phyloP scores from a whole-genome alignment of 176 grass and related monocot genomes.

The Musa itinerans region DNA sequence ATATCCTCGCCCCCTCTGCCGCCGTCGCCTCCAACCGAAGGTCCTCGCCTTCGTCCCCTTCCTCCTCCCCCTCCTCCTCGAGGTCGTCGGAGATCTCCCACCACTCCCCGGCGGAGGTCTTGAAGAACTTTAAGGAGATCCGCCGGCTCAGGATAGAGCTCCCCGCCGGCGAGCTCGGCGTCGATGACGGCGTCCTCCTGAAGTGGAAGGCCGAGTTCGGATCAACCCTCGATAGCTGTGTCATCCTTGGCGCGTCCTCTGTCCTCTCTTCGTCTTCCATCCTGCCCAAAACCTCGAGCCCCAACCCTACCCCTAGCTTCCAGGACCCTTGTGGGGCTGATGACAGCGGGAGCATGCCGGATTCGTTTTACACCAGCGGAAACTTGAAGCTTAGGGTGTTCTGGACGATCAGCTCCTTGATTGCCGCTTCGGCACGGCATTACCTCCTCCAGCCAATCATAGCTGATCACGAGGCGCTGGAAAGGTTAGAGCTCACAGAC shows the following conservation, averaged over 20 bases:
- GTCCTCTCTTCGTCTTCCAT: slow-evolving; percentile 14
- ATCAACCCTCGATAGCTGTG: slow-evolving; percentile 72
- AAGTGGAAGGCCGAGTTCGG: slow-evolving; percentile 92
- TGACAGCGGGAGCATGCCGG: slow-evolving; percentile 58
- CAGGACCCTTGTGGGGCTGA: slow-evolving; percentile 27
- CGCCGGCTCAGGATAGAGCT: slow-evolving; percentile 71
- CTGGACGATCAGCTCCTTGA: slow-evolving; percentile 90
- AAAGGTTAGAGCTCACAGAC: slow-evolving; percentile 69
- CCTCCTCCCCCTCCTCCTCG: slow-evolving; percentile 14
- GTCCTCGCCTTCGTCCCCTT: slow-evolving; percentile 20
- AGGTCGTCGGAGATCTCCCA: slow-evolving; percentile 53
- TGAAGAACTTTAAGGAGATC: slow-evolving; percentile 84
- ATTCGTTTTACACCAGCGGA: slow-evolving; percentile 63
- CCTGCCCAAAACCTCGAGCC: slow-evolving; percentile 19
- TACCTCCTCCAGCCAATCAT: slow-evolving; percentile 79
- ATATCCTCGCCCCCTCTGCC: slow-evolving; percentile 56
- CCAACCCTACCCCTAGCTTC: slow-evolving; percentile 8
- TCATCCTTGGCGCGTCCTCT: slow-evolving; percentile 63
- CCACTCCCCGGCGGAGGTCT: slow-evolving; percentile 86
- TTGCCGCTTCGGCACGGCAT: slow-evolving; percentile 64
- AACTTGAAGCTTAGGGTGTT: slow-evolving; percentile 67
- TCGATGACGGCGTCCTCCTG: slow-evolving; percentile 70
- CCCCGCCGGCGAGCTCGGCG: slow-evolving; percentile 59
- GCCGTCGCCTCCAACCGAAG: slow-evolving; percentile 16
- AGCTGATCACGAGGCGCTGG: slow-evolving; percentile 48